Evolutionary conservation across 768 basidiomycete species (phyloP), one percentile per base, ranked within the genome.

Genomic region (Gloeopeniophorella convolvens): DNA sequence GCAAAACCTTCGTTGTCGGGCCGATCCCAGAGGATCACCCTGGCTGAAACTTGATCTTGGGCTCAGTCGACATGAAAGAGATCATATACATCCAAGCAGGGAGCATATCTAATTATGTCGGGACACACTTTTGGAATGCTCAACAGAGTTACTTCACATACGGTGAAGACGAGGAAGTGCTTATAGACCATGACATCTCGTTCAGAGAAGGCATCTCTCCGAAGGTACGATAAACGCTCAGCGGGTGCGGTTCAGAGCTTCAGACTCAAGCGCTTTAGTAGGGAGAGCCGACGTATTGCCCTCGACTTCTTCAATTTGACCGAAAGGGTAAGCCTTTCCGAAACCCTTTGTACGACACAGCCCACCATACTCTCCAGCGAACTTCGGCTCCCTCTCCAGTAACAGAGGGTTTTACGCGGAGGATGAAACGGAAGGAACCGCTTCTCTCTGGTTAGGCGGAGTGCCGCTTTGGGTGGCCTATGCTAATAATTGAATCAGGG

Each of bases 81-180:
- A 86, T 89, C 54, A 65, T 90, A 50, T 82, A 90, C 63, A 70
- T 90, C 43, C 87, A 89, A 65, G 84, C 84, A 0, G 86, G 86
- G 48, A 63, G 70, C 28, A 60, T 77, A 36, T 73, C 86, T 16
- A 89, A 89, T 60, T 80, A 80, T 60, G 65, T 75, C 16, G 85
- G 85, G 39, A 78, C 85, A 0, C 87, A 89, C 59, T 89, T 86
- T 58, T 90, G 85, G 85, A 89, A 89, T 60, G 76, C 83, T 1
- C 86, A 89, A 64, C 82, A 87, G 63, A 73, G 66, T 55, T 89
- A 89, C 63, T 75, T 83, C 56, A 69, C 71, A 0, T 75, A 76
- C 52, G 36, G 36, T 31, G 56, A 42, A 13, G 56, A 54, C 16
- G 55, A 61, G 13, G 72, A 74, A 20, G 59, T 73, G 4, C 48